These are phyloP conservation scores for Euphorbia tirucalli DNA, from an alignment of 345 rosid species.

Conservation along the genomic window DNA sequence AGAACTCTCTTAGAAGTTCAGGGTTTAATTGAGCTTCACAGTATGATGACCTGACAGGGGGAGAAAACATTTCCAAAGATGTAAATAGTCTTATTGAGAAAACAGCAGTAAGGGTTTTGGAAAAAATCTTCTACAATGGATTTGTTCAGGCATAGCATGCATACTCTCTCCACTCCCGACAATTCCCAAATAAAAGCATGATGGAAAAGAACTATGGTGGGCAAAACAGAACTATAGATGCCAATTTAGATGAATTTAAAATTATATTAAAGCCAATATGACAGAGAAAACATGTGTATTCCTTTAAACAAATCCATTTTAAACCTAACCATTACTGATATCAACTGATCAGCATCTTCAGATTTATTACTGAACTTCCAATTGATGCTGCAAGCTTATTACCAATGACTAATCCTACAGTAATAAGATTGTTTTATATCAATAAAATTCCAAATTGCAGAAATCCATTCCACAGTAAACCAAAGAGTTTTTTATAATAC, in stretches of 20 bases:
- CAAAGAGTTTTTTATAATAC: not conserved
- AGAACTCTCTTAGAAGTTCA: conserved; percentile 9
- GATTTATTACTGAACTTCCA: not conserved
- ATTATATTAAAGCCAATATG: not conserved
- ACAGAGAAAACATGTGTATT: not conserved
- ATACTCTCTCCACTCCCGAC: not conserved
- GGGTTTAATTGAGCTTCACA: conserved; percentile 5
- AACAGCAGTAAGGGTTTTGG: too few relatives aligned
- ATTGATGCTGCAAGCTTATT: not conserved
- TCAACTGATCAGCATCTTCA: not conserved
- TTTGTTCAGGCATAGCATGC: not conserved
- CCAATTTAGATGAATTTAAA: not conserved
- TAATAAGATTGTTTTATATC: not conserved
- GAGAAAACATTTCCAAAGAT: conserved; percentile 7
- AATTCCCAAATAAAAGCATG: not conserved
- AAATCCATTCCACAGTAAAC: too few relatives aligned
- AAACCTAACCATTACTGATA: not conserved
- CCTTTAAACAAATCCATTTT: not conserved
- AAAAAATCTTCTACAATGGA: not conserved
- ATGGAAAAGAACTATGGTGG: not conserved
- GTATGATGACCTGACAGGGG: conserved; percentile 5
- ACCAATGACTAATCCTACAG: not conserved
- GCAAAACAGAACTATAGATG: not conserved
- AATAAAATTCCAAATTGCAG: not conserved
- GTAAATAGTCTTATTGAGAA: too few relatives aligned